A percentile compares a stretch with the other conserved stretches of the same genome.
Evolutionary conservation across 352 stramenopile species (phyloP).

Genomic region (Globisporangium radiosum): DNA sequence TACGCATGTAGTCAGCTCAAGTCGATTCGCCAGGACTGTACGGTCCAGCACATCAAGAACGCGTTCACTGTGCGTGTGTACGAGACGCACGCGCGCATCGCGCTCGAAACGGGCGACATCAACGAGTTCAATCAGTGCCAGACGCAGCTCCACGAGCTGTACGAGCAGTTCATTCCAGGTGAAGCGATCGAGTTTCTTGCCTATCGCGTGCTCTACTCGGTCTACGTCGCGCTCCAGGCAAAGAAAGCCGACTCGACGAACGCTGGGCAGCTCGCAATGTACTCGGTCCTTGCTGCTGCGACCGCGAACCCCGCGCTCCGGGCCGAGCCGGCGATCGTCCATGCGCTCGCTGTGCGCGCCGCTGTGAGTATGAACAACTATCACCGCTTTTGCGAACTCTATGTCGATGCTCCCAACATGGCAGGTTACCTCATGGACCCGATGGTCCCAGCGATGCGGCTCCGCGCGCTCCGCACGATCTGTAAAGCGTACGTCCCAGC

Average conservation of each 20-base stretch:
- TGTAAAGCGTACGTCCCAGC: conserved; percentile 76
- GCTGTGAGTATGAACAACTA: conserved; percentile 84
- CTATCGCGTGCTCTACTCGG: conserved; percentile 87
- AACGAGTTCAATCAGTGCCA: conserved; percentile 96
- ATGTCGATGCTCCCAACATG: conserved; percentile 85
- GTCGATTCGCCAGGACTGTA: conserved; percentile 98
- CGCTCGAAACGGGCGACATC: conserved; percentile 93
- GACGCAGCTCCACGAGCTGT: conserved; percentile 85
- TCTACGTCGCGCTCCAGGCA: conserved; percentile 85
- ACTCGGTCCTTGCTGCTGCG: conserved; percentile 61
- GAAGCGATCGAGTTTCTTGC: conserved; percentile 80
- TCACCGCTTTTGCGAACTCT: conserved; percentile 86
- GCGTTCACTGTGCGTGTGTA: conserved; percentile 96
- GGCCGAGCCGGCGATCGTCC: conserved; percentile 41
- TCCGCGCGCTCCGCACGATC: conserved; percentile 76
- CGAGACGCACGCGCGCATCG: conserved; percentile 95
- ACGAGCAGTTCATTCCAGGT: conserved; percentile 70
- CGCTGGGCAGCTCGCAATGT: conserved; percentile 81
- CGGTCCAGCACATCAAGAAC: conserved; percentile 96
- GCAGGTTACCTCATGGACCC: conserved; percentile 87
- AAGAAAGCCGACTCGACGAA: conserved; percentile 80
- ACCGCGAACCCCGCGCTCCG: conserved; percentile 33
- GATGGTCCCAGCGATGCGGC: conserved; percentile 75
- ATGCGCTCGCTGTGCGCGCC: conserved; percentile 75
- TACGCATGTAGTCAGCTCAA: conserved; percentile 98